Evolutionary conservation across 768 basidiomycete species (phyloP), one percentile per base, ranked within the genome.

Genomic region (Suillus occidentalis): DNA sequence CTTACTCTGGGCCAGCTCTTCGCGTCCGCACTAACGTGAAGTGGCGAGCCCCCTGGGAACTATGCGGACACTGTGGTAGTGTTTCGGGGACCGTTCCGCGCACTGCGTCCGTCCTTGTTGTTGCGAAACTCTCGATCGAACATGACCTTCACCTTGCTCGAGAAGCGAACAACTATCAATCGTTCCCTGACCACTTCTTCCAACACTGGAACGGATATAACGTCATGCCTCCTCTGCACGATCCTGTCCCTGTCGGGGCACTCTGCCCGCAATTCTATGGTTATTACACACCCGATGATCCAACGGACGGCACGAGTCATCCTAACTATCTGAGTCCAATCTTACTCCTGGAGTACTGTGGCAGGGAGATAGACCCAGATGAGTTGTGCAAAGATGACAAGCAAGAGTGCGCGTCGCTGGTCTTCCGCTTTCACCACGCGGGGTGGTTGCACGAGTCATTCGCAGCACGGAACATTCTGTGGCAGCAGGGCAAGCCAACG

Each of bases 251-350:
- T 3, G 75, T 84, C 4, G 75, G 78, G 8, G 80, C 88, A 0
- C 56, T 88, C 56, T 83, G 85, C 4, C 88, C 89, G 0, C 86
- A 88, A 71, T 89, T 83, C 72, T 89, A 86, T 67, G 88, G 89
- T 1, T 86, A 85, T 72, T 89, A 89, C 67, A 70, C 68, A 0
- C 78, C 78, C 1, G 68, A 73, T 18, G 56, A 45, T 1, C n/a
- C 75, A 75, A 10, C 73, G 62, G 49, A 61, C 55, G 25, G 57
- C 14, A 34, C 10, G 8, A 4, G 67, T 70, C 1, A 31, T 71
- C 8, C 9, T 12, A 18, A 57, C n/a, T 69, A 70, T 65, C 66
- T 77, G 6, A 81, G 79, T 57, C 80, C 82, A 0, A 79, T 85
- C 52, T 70, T 84, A 45, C 75, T 85, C 8, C 66, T 85, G 58